phyloP scores from a whole-genome alignment of 495 filamentous ascomycete species.

The Penicillium pancosmium region DNA sequence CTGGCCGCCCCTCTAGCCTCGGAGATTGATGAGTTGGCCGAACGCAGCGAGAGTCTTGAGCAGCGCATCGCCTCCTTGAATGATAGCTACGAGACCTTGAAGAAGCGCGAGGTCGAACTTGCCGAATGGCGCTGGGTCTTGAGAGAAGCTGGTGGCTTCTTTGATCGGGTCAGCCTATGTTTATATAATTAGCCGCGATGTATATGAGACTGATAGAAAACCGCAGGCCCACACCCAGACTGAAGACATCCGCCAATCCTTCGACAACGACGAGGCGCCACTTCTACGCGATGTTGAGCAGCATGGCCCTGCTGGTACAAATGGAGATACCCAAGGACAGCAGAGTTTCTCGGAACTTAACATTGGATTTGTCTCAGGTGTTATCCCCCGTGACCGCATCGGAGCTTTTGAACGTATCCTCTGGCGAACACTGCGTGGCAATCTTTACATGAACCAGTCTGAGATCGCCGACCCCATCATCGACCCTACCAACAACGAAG shows the following conservation, averaged over 20 bases:
- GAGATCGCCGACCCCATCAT: constrained; percentile 95
- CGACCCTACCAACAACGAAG: constrained; percentile 88
- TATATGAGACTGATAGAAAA: constrained; percentile 21
- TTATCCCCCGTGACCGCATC: constrained; percentile 90
- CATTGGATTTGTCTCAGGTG: constrained; percentile 99
- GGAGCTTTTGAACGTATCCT: constrained; percentile 95
- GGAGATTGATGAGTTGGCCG: constrained; percentile 93
- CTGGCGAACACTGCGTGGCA: constrained; percentile 94
- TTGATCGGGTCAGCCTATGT: constrained; percentile 66
- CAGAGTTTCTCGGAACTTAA: constrained; percentile 94
- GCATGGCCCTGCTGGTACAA: constrained; percentile 57
- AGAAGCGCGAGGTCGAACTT: constrained; percentile 94
- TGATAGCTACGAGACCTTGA: constrained; percentile 96
- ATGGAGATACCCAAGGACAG: constrained; percentile 71
- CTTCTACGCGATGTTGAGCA: constrained; percentile 87
- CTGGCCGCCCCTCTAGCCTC: constrained; percentile 83
- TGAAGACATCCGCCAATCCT: constrained; percentile 91
- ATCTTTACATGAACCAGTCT: constrained; percentile 99
- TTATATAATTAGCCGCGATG: neutral
- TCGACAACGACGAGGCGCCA: constrained; percentile 83
- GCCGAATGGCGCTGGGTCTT: constrained; percentile 98
- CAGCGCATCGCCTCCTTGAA: constrained; percentile 88
- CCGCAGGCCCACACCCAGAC: constrained; percentile 82
- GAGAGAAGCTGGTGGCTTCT: constrained; percentile 92
- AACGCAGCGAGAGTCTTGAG: constrained; percentile 89